A percentile compares a stretch with the other conserved stretches of the same genome.
Evolutionary conservation across 495 filamentous ascomycete species (phyloP).

Genomic region (Aspergillus funiculosus): DNA sequence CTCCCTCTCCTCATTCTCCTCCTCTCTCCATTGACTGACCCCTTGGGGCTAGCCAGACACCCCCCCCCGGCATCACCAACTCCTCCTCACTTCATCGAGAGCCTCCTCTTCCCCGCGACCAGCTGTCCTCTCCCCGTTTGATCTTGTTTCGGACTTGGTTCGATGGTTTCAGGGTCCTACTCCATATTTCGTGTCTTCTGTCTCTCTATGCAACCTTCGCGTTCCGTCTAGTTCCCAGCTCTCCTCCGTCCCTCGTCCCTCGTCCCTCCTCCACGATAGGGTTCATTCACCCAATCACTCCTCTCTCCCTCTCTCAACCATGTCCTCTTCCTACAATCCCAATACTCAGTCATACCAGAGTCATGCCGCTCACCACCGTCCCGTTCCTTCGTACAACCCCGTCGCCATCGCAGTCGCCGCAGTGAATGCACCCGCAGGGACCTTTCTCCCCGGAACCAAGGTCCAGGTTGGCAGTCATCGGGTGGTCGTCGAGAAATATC

Average conservation of each 20-base stretch:
- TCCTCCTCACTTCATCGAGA: conserved; percentile 10
- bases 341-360: conserved; percentile 27
- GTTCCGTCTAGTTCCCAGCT: neutral
- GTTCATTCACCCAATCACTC: conserved; percentile 15
- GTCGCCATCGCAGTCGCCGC: conserved; percentile 34
- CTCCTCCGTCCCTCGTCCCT: conserved; percentile 1
- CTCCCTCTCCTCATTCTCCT: neutral
- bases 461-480: conserved; percentile 90
- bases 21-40: conserved; percentile 3
- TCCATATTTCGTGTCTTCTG: neutral
- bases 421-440: conserved; percentile 66
- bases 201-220: conserved; percentile 20
- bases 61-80: conserved; percentile 13
- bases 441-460: conserved; percentile 88
- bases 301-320: conserved; percentile 25
- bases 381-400: conserved; percentile 35
- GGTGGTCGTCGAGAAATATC: conserved; percentile 94
- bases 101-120: conserved; percentile 19
- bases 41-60: conserved; percentile 13
- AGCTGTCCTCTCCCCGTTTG: conserved; percentile 20
- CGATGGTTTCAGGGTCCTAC: neutral
- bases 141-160: conserved; percentile 8
- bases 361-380: conserved; percentile 29
- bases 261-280: conserved; percentile 23
- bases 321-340: conserved; percentile 33